Conservation (phyloP, 176 grass and related monocot species). For the Carex myosuroides region DNA sequence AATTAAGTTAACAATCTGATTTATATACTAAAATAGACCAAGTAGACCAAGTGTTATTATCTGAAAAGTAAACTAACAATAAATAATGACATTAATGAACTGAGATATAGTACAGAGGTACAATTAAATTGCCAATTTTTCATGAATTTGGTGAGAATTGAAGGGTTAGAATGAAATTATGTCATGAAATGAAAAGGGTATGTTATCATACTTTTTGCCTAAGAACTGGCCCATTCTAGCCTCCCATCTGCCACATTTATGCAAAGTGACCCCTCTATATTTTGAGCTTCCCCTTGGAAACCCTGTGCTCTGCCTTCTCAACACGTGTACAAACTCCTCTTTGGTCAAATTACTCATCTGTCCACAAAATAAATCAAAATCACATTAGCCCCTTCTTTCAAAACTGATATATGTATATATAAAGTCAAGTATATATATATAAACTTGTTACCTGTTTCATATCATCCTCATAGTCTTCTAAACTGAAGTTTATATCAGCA, state of each 20-base stretch:
- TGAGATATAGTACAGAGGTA: background rate
- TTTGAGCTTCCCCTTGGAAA: slow-evolving; percentile 92
- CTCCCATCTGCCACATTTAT: slow-evolving; percentile 99
- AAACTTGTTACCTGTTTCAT: slow-evolving; percentile 62
- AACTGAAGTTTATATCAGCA: slow-evolving; percentile 90
- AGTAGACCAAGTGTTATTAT: slow-evolving; percentile 17
- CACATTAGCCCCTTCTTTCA: background rate
- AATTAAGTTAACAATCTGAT: slow-evolving; percentile 1
- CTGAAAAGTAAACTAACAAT: slow-evolving; percentile 2
- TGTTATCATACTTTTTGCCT: slow-evolving; percentile 68
- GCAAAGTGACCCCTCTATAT: slow-evolving; percentile 85
- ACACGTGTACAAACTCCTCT: slow-evolving; percentile 98
- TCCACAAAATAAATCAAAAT: background rate
- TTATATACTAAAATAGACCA: background rate
- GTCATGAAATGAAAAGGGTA: background rate
- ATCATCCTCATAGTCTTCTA: slow-evolving; percentile 89
- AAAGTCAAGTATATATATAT: background rate
- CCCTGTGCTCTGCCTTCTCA: slow-evolving; percentile 86
- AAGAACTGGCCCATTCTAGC: slow-evolving; percentile 94
- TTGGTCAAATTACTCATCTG: slow-evolving; percentile 87
- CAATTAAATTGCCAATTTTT: background rate
- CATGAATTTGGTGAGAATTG: background rate
- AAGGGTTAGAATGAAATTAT: background rate
- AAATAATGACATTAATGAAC: slow-evolving; percentile 2
- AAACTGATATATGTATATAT: background rate